Percentiles rank a stretch among this genome's conserved stretches.
These are phyloP conservation scores for Cydonia oblonga DNA, from an alignment of 331 rosid species.

Conservation along the genomic window DNA sequence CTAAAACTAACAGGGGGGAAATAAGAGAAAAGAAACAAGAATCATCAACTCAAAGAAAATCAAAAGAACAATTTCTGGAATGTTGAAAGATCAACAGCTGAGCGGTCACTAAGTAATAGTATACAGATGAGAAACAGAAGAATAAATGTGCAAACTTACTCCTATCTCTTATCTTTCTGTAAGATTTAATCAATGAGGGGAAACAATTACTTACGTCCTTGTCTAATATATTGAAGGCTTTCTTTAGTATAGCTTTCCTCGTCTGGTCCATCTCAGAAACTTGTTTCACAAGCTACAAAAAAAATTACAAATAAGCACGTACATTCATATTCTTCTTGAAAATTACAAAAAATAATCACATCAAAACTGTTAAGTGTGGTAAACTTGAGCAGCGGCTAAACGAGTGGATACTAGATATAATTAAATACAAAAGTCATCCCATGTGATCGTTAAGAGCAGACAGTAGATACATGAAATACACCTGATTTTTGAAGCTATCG, in stretches of 20 bases:
- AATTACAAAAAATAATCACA: slow-evolving; percentile 3
- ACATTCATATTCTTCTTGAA: slow-evolving; percentile 11
- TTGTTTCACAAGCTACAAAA: slow-evolving; percentile 73
- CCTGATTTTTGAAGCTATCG: slow-evolving; percentile 92
- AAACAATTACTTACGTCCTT: slow-evolving; percentile 41
- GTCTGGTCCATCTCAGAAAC: slow-evolving; percentile 55
- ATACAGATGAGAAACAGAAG: background rate
- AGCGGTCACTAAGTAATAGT: background rate
- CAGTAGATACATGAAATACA: slow-evolving; percentile 13
- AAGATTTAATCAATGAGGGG: background rate
- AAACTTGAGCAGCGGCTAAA: background rate
- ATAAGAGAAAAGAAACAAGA: background rate
- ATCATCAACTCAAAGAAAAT: background rate
- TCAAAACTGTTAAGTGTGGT: background rate
- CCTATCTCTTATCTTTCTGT: background rate
- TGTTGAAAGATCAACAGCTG: background rate
- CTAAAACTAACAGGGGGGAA: background rate
- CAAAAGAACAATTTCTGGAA: background rate
- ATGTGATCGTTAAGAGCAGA: background rate
- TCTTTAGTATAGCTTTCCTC: slow-evolving; percentile 59
- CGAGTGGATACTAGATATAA: background rate
- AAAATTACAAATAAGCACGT: slow-evolving; percentile 11
- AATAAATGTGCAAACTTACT: background rate
- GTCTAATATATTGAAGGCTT: slow-evolving; percentile 72
- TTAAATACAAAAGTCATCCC: background rate